These are phyloP conservation scores for Symbiodinium pilosum DNA, from an alignment of 73 alveolate genomes.

Conservation along the genomic window DNA sequence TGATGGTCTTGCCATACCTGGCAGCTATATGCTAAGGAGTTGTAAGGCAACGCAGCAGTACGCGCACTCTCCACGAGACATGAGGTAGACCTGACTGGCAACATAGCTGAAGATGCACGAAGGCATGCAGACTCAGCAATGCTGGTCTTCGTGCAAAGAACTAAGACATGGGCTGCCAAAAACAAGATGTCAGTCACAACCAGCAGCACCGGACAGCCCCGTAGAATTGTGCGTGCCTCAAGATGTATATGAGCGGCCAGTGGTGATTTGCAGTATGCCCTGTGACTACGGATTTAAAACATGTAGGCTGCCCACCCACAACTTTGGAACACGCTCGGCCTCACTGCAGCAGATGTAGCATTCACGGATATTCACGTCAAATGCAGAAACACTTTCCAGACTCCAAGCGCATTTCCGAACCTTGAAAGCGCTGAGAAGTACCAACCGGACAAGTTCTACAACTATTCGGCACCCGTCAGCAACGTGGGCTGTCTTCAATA, in stretches of 20 bases:
- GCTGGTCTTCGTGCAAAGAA: not conserved
- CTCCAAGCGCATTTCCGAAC: too few relatives aligned
- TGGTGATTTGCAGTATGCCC: not conserved
- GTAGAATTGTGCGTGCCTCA: constrained; percentile 73
- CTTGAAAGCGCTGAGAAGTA: too few relatives aligned
- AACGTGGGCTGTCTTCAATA: too few relatives aligned
- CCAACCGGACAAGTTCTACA: too few relatives aligned
- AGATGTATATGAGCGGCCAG: not conserved
- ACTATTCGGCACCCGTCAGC: too few relatives aligned
- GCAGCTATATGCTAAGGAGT: too few relatives aligned
- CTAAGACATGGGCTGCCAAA: constrained; percentile 20
- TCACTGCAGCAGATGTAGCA: not conserved
- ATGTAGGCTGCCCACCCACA: constrained; percentile 20
- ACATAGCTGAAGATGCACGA: too few relatives aligned
- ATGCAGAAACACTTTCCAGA: too few relatives aligned
- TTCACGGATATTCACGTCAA: too few relatives aligned
- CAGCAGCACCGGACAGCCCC: constrained; percentile 75
- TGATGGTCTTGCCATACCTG: constrained; percentile 62
- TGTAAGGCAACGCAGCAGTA: too few relatives aligned
- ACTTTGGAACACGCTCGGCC: constrained; percentile 93
- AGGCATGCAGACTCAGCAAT: too few relatives aligned
- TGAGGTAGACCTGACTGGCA: constrained; percentile 50
- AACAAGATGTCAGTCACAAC: constrained; percentile 53
- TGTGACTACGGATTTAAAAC: not conserved
- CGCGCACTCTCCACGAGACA: constrained; percentile 91